Base-by-base conservation (phyloP, 179 eudicot species). In the Carnegiea gigantea region DNA sequence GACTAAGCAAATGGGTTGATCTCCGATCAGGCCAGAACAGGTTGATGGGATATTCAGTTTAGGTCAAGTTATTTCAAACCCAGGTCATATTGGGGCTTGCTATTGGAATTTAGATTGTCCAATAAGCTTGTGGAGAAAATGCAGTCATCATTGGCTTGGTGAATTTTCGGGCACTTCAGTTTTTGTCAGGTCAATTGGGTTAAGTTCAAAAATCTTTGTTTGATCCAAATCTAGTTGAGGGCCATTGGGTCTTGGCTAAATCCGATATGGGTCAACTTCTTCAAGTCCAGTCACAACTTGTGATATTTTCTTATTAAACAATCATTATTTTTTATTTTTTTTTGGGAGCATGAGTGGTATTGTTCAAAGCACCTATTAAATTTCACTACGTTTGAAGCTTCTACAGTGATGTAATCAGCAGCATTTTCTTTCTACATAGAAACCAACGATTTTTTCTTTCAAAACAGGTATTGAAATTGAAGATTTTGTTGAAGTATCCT, bases 401-500 rank as follows among this genome's bases (percentile, higher is more conserved):
- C n/a, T 57, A 4, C 7, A 14, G 14, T 57, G 62, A 23, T 26
- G 15, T 11, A 26, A 11, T 65, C 57, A 51, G 57, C 1, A 51
- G 9, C 57, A 51, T 51, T 10, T 11, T 12, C 57, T 11, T 24
- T 65, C 73, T 70, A 17, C 44, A 70, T 70, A 4, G 9, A 30
- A 13, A 4, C 15, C 33, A 46, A 36, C 23, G 5, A 5, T 33
- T 65, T 70, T 36, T 9, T 12, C 11, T n/a, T 11, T 70, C 23
- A 67, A 75, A 40, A 75, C 87, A 96, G 99, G 86, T 80, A 82
- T 93, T 79, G 99, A 96, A 86, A 88, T 96, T 14, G 97, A 93
- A 76, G 93, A 91, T 38, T 95, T 96, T 84, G 86, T 93, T 33
- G 88, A 91, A 86, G 86, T 86, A 46, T 97, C 99, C 43, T 83